A percentile compares a stretch with the other conserved stretches of the same genome.
These are phyloP conservation scores for Phytopythium kandeliae DNA, from an alignment of 352 stramenopile genomes.

Conservation along the genomic window DNA sequence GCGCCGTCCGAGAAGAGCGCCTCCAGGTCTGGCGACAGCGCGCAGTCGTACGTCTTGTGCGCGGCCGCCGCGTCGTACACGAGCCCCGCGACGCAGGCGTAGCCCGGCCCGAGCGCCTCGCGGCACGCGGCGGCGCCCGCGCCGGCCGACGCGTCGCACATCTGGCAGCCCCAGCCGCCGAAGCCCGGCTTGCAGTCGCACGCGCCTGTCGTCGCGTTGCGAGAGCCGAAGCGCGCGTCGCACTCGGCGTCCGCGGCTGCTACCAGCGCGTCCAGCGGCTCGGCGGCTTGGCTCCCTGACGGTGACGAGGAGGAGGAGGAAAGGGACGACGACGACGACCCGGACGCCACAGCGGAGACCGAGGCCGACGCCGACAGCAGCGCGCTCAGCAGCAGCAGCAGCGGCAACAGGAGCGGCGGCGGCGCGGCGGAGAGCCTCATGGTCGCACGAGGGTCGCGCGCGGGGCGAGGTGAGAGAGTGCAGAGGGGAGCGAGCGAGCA, in stretches of 20 bases:
- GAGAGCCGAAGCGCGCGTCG: constrained; percentile 51
- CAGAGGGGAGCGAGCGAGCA: not conserved
- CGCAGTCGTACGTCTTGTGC: constrained; percentile 69
- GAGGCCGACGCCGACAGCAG: not conserved
- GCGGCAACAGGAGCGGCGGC: not conserved
- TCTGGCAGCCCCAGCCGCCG: constrained; percentile 54
- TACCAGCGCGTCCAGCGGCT: constrained; percentile 2
- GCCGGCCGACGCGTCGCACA: constrained; percentile 28
- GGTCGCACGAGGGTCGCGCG: not conserved
- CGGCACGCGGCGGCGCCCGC: constrained; percentile 18
- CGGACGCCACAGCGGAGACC: constrained; percentile 3
- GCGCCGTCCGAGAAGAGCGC: constrained; percentile 60
- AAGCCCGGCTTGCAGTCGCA: constrained; percentile 61
- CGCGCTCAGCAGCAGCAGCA: constrained; percentile 1
- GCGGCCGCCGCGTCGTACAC: constrained; percentile 35
- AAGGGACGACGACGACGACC: constrained; percentile 5
- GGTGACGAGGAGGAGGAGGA: constrained; percentile 2
- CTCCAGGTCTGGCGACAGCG: constrained; percentile 45
- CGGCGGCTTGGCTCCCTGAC: not conserved
- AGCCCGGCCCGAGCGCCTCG: constrained; percentile 24
- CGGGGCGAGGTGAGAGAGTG: not conserved
- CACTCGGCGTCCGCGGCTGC: constrained; percentile 13
- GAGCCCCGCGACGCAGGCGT: constrained; percentile 42
- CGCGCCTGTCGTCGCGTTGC: constrained; percentile 39
- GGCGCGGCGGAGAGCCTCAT: not conserved